These are phyloP conservation scores for Annona cherimola DNA, from an alignment of 164 flowering plant species.

Conservation along the genomic window DNA sequence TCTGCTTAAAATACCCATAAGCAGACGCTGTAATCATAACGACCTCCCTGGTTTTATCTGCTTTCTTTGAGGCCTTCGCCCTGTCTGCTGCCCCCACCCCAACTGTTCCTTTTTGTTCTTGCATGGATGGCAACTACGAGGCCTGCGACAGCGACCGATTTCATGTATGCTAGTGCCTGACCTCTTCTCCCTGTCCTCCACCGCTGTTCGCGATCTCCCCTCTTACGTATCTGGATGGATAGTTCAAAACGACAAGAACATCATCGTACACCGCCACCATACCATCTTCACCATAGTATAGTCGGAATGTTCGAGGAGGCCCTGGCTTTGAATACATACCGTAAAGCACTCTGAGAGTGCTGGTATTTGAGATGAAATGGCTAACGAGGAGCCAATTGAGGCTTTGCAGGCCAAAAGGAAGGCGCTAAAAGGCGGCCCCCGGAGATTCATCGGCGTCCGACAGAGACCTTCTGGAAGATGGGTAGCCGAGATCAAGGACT, in stretches of 20 bases:
- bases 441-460: conserved; percentile 22
- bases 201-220: not conserved
- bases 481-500: conserved; percentile 26
- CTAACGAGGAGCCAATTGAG: not conserved
- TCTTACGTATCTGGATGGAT: not conserved
- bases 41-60: not conserved
- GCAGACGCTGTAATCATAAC: too few relatives aligned
- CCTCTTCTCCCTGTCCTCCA: conserved; percentile 5
- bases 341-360: not conserved
- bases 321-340: too few relatives aligned
- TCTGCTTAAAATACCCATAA: not conserved
- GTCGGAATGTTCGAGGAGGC: not conserved
- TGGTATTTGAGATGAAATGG: not conserved
- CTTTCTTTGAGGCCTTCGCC: not conserved
- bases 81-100: not conserved
- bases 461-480: conserved; percentile 26
- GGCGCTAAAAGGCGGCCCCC: not conserved
- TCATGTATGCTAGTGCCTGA: not conserved
- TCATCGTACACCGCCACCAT: not conserved
- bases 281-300: not conserved
- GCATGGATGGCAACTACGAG: conserved; percentile 1
- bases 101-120: not conserved
- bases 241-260: not conserved
- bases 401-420: conserved; percentile 7
- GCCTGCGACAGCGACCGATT: conserved; percentile 4